Evolutionary conservation across 345 rosid species (phyloP).

Genomic region (Salix purpurea): DNA sequence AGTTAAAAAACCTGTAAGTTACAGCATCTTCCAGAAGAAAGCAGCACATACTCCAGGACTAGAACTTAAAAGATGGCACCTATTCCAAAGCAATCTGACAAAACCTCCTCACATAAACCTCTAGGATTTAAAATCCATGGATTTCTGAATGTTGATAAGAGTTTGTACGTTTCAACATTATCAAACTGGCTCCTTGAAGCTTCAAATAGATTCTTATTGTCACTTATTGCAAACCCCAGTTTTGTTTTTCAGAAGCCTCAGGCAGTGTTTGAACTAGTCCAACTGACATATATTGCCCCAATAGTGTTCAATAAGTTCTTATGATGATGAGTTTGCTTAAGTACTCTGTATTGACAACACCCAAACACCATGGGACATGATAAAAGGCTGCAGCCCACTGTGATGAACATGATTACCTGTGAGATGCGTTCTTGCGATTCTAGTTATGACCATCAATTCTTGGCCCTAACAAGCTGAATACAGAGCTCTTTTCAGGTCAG

Average conservation of each 20-base stretch:
- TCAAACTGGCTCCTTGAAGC: neutral
- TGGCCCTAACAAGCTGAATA: too few species aligned
- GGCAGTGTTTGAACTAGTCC: neutral
- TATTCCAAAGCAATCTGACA: neutral
- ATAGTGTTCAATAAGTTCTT: neutral
- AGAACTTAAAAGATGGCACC: neutral
- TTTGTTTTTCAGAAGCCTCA: neutral
- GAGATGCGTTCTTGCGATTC: neutral
- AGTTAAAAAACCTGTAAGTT: too few species aligned
- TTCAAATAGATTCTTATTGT: neutral
- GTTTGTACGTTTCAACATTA: neutral
- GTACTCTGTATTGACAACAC: neutral
- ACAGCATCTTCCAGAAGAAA: neutral
- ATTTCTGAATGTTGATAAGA: neutral
- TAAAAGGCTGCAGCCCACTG: neutral
- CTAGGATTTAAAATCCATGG: neutral
- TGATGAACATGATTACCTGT: neutral
- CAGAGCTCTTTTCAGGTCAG: too few species aligned
- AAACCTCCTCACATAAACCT: neutral
- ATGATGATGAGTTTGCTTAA: neutral
- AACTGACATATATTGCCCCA: neutral
- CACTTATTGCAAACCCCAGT: neutral
- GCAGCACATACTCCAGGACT: neutral
- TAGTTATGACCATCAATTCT: too few species aligned
- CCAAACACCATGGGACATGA: neutral